Percentiles rank a stretch among this genome's conserved stretches.
These are phyloP conservation scores for Solanum appendiculatum DNA, from an alignment of 257 asterid genomes.

Conservation along the genomic window DNA sequence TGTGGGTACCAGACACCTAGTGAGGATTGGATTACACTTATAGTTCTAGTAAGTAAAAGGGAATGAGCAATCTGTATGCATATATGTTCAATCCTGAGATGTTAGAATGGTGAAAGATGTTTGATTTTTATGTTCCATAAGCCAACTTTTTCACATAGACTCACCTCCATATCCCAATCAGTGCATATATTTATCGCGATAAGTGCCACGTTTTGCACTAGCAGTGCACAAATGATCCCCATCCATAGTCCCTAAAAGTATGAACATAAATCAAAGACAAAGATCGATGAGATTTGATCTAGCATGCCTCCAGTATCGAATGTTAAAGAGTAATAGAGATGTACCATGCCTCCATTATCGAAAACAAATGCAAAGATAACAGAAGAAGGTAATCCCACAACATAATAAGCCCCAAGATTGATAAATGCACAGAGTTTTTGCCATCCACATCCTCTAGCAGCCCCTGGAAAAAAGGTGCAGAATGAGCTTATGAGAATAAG, in stretches of 20 bases:
- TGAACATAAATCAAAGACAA: neutral
- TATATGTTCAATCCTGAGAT: neutral
- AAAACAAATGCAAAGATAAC: conserved; percentile 47
- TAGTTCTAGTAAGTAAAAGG: neutral
- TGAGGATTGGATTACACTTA: neutral
- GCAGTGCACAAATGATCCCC: conserved; percentile 56
- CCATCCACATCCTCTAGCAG: conserved; percentile 90
- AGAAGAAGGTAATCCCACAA: conserved; percentile 51
- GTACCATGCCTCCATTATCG: conserved; percentile 51
- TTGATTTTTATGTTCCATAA: neutral
- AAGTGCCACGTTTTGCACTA: conserved; percentile 49
- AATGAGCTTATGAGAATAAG: too few species aligned
- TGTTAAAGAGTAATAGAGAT: neutral
- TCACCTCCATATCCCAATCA: conserved; percentile 56
- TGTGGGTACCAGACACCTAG: neutral
- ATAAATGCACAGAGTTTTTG: conserved; percentile 49
- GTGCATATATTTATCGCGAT: conserved; percentile 38
- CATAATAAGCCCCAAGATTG: conserved; percentile 65
- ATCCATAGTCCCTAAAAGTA: conserved; percentile 57
- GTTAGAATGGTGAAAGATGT: neutral
- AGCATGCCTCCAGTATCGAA: conserved; percentile 56
- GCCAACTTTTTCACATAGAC: neutral
- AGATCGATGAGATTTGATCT: neutral
- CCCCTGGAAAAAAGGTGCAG: conserved; percentile 20
- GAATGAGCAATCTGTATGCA: neutral